phyloP scores from a whole-genome alignment of 1,284 basidiomycete species.

The Pseudozyma pruni region DNA sequence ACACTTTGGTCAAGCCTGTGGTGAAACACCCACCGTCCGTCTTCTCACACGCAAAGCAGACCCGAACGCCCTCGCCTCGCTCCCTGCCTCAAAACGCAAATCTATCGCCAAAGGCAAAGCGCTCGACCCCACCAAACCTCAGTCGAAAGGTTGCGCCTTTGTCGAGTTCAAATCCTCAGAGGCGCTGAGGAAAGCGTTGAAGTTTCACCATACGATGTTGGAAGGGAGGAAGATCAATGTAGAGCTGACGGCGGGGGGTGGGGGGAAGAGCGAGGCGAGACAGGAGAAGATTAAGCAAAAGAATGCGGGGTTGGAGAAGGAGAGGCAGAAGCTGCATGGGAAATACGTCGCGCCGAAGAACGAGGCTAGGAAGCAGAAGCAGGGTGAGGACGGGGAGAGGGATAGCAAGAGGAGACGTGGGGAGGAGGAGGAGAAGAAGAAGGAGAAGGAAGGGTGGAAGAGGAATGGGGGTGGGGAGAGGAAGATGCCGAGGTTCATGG shows the following conservation, averaged over 20 bases:
- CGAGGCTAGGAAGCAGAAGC: conserved; percentile 49
- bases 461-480: conserved; percentile 17
- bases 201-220: conserved; percentile 65
- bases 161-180: conserved; percentile 56
- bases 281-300: conserved; percentile 64
- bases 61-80: conserved; percentile 35
- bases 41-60: conserved; percentile 63
- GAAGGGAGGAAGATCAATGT: conserved; percentile 66
- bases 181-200: conserved; percentile 62
- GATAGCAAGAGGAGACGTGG: conserved; percentile 14
- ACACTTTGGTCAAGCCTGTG: conserved; percentile 60
- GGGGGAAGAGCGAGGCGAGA: conserved; percentile 57
- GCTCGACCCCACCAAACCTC: conserved; percentile 51
- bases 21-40: conserved; percentile 62
- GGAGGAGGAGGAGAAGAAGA: conserved; percentile 7
- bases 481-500: conserved; percentile 48
- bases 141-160: conserved; percentile 65
- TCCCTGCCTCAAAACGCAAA: conserved; percentile 63
- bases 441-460: conserved; percentile 29
- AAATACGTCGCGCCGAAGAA: conserved; percentile 63
- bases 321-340: conserved; percentile 60
- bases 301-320: conserved; percentile 62
- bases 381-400: conserved; percentile 9
- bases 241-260: conserved; percentile 66
- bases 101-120: conserved; percentile 67